A percentile compares a stretch with the other conserved stretches of the same genome.
Evolutionary conservation across 805 yeast genomes (phyloP).

Genomic region (Metschnikowia kunwiensis): DNA sequence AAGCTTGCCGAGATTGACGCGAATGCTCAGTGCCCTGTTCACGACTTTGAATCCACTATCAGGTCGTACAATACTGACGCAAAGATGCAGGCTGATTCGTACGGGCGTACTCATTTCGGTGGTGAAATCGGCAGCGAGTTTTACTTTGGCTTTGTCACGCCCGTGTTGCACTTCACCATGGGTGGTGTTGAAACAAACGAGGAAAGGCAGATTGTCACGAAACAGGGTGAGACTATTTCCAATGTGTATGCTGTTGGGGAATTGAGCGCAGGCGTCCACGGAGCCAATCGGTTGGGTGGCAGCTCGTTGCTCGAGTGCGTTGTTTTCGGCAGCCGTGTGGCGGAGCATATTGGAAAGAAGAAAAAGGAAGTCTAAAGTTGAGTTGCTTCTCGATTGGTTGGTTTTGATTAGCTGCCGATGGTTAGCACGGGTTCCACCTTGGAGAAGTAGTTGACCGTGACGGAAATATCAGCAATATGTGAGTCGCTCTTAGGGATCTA

Average conservation of each 20-base stretch:
- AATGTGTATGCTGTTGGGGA: constrained; percentile 66
- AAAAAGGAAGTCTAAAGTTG: no score
- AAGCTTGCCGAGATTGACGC: constrained; percentile 10
- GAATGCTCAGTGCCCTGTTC: background rate
- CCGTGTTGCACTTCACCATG: constrained; percentile 40
- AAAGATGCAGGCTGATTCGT: constrained; percentile 29
- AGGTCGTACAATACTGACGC: background rate
- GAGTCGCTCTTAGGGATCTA: no score
- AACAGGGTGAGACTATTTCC: constrained; percentile 29
- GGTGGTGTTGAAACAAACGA: constrained; percentile 26
- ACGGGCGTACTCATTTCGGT: constrained; percentile 35
- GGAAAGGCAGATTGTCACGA: constrained; percentile 19
- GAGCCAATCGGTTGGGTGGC: constrained; percentile 59
- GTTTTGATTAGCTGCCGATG: no score
- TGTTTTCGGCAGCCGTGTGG: constrained; percentile 56
- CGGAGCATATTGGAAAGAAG: constrained; percentile 17
- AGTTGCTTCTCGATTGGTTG: no score
- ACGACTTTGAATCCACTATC: background rate
- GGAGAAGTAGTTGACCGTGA: no score
- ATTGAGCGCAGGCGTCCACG: constrained; percentile 67
- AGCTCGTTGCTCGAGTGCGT: constrained; percentile 58
- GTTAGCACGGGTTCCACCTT: no score
- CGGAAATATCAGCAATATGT: no score
- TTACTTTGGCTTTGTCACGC: constrained; percentile 53
- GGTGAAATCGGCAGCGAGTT: constrained; percentile 21